These are phyloP conservation scores for Domatiomyces catenatus DNA, from an alignment of 2,329 filamentous ascomycete species.

Conservation along the genomic window DNA sequence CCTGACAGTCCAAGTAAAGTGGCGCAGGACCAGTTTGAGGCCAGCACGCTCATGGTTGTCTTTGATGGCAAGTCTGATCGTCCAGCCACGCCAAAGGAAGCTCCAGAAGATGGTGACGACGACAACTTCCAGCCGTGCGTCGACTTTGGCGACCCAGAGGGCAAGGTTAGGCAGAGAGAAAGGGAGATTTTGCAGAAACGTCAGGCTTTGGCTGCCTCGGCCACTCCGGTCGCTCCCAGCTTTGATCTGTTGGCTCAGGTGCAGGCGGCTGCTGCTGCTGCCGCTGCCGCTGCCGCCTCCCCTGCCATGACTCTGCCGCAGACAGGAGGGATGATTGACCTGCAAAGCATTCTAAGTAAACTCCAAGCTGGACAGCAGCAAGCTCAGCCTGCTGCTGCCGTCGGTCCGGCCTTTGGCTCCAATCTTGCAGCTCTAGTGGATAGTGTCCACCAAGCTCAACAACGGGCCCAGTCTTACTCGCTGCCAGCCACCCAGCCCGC, in stretches of 20 bases:
- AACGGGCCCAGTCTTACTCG: neutral
- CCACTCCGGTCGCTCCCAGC: neutral
- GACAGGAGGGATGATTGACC: conserved; percentile 20
- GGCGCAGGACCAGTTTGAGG: conserved; percentile 32
- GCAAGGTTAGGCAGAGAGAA: conserved; percentile 27
- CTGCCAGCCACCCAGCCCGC: neutral
- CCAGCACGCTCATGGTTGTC: conserved; percentile 33
- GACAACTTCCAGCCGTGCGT: conserved; percentile 21
- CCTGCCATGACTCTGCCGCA: conserved; percentile 20
- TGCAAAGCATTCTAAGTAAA: conserved; percentile 18
- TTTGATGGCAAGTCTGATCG: conserved; percentile 32
- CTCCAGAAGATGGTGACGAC: conserved; percentile 26
- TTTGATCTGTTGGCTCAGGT: neutral
- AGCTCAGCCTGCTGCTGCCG: conserved; percentile 18
- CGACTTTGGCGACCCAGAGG: conserved; percentile 29
- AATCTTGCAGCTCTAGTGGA: conserved; percentile 5
- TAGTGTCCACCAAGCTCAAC: neutral
- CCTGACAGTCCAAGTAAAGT: conserved; percentile 28
- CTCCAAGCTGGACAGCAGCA: conserved; percentile 18
- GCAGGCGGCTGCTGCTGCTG: conserved; percentile 18
- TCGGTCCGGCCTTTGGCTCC: neutral
- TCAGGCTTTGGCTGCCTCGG: conserved; percentile 16
- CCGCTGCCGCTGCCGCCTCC: conserved; percentile 28
- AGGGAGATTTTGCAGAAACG: conserved; percentile 24
- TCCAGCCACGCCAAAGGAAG: conserved; percentile 33